These are phyloP conservation scores for Tardiomyces digboiensis DNA, from an alignment of 1,139 yeast genomes.

Conservation along the genomic window DNA sequence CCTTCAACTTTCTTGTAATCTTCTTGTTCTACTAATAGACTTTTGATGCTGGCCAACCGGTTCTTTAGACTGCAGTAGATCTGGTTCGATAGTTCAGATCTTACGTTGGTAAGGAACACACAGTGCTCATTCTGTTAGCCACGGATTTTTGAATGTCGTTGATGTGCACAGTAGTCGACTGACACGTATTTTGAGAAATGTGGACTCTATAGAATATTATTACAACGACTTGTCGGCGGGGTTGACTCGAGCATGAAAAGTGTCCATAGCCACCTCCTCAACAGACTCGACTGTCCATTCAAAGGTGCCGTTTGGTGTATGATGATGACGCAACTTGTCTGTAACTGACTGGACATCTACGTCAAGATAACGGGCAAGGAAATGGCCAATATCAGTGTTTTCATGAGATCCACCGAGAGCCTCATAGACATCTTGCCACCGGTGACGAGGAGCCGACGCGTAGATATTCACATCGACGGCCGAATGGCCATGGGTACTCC, in stretches of 20 bases:
- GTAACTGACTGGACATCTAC: constrained; percentile 46
- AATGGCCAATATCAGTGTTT: constrained; percentile 71
- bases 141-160: too few relatives aligned
- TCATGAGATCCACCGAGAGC: constrained; percentile 71
- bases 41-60: too few relatives aligned
- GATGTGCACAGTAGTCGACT: too few relatives aligned
- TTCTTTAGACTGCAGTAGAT: too few relatives aligned
- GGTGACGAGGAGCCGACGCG: constrained; percentile 49
- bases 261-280: neutral
- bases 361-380: constrained; percentile 51
- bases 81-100: too few relatives aligned
- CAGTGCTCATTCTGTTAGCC: too few relatives aligned
- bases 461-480: constrained; percentile 87
- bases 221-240: too few relatives aligned
- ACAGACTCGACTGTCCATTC: neutral
- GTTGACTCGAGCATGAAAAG: neutral
- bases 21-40: too few relatives aligned
- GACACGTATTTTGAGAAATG: too few relatives aligned
- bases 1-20: too few relatives aligned
- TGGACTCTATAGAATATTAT: too few relatives aligned
- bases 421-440: constrained; percentile 30
- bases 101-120: too few relatives aligned
- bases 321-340: constrained; percentile 15
- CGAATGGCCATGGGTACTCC: constrained; percentile 87
- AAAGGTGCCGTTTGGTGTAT: neutral